These are phyloP conservation scores for Geotrichum citri-aurantii DNA, from an alignment of 1,139 yeast genomes.

Conservation along the genomic window DNA sequence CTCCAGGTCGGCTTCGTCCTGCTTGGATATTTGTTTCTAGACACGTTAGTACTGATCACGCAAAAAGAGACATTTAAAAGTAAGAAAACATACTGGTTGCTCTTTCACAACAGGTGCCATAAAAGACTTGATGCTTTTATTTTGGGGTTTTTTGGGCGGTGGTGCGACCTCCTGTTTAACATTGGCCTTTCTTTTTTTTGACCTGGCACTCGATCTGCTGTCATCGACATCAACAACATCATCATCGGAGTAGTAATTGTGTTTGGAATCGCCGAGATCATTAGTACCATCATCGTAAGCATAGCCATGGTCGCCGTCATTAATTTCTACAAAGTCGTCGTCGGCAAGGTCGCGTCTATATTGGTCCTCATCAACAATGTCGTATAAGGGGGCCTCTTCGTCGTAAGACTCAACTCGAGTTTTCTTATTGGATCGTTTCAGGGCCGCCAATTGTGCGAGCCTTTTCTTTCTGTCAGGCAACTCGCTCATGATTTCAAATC, in stretches of 20 bases:
- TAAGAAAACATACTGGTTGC: slow-evolving; percentile 13
- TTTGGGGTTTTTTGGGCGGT: slow-evolving; percentile 21
- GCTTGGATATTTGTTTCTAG: slow-evolving; percentile 14
- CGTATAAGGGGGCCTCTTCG: slow-evolving; percentile 14
- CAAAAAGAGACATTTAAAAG: neutral
- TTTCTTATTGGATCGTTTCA: slow-evolving; percentile 7
- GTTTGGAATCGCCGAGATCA: slow-evolving; percentile 16
- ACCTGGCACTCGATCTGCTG: slow-evolving; percentile 29
- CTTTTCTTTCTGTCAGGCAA: slow-evolving; percentile 12
- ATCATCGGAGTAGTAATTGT: slow-evolving; percentile 25
- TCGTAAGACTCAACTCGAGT: slow-evolving; percentile 7
- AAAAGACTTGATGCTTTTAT: slow-evolving; percentile 16
- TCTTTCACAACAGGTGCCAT: slow-evolving; percentile 13
- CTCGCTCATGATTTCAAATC: slow-evolving; percentile 1
- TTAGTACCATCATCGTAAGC: slow-evolving; percentile 17
- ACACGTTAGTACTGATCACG: neutral
- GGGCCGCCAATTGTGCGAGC: slow-evolving; percentile 15
- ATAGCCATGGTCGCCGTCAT: slow-evolving; percentile 19
- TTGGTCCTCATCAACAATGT: slow-evolving; percentile 16
- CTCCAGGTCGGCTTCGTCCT: slow-evolving; percentile 18
- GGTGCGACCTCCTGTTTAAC: slow-evolving; percentile 19
- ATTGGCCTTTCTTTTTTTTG: slow-evolving; percentile 12
- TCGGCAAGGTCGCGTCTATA: slow-evolving; percentile 21
- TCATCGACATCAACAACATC: slow-evolving; percentile 45
- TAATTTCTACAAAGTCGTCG: slow-evolving; percentile 25